Evolutionary conservation across 2,329 filamentous ascomycete species (phyloP).

Genomic region (Mycogone perniciosa): DNA sequence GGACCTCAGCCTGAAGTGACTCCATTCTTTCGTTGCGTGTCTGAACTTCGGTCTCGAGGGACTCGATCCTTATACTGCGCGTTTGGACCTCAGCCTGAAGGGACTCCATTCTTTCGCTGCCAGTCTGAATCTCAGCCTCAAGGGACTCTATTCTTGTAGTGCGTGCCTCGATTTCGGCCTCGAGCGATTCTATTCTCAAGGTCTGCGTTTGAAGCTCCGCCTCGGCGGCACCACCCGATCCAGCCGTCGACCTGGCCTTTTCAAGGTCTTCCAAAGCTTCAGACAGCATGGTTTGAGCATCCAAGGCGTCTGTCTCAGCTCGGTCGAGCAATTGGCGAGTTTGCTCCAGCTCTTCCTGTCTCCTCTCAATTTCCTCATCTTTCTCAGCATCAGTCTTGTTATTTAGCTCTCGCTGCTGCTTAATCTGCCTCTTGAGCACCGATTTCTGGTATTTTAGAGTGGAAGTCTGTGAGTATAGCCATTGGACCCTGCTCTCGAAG

Average conservation of each 20-base stretch:
- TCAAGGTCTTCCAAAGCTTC: slow-evolving; percentile 34
- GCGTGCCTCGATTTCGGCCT: slow-evolving; percentile 25
- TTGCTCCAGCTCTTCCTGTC: slow-evolving; percentile 50
- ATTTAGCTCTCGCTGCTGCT: slow-evolving; percentile 90
- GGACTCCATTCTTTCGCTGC: slow-evolving; percentile 36
- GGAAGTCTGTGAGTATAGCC: slow-evolving; percentile 69
- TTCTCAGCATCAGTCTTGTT: slow-evolving; percentile 73
- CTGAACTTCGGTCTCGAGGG: slow-evolving; percentile 19
- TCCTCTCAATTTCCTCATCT: slow-evolving; percentile 56
- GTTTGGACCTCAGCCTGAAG: slow-evolving; percentile 33
- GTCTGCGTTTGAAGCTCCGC: slow-evolving; percentile 21
- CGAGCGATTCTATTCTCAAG: slow-evolving; percentile 16
- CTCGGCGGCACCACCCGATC: slow-evolving; percentile 19
- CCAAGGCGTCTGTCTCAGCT: slow-evolving; percentile 32
- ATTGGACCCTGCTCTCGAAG: slow-evolving; percentile 73
- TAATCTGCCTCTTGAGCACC: slow-evolving; percentile 84
- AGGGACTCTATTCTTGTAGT: slow-evolving; percentile 33
- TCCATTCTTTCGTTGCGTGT: slow-evolving; percentile 34
- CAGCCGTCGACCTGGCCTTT: slow-evolving; percentile 22
- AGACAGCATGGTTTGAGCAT: slow-evolving; percentile 42
- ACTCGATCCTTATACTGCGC: slow-evolving; percentile 15
- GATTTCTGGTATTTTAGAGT: slow-evolving; percentile 80
- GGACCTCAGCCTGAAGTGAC: slow-evolving; percentile 30
- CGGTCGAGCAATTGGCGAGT: slow-evolving; percentile 29
- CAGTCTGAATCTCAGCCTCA: slow-evolving; percentile 34